These are phyloP conservation scores for Ustilago xerochloae DNA, from an alignment of 1,284 basidiomycete genomes.

Conservation along the genomic window DNA sequence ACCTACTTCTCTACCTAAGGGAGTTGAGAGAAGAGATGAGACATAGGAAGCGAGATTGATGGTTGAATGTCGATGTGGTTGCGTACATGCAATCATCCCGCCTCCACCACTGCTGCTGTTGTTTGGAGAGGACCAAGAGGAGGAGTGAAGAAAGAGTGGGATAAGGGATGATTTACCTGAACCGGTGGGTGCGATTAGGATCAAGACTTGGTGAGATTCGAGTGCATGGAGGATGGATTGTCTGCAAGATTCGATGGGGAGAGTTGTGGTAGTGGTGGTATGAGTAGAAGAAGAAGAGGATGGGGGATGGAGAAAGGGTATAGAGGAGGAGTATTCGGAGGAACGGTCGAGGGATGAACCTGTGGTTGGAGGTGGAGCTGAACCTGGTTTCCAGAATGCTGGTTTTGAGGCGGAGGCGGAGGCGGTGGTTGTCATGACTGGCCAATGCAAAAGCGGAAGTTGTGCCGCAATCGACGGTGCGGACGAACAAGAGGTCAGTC, in stretches of 20 bases:
- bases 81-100: conserved; percentile 68
- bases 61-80: conserved; percentile 68
- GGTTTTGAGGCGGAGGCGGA: not conserved
- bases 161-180: conserved; percentile 73
- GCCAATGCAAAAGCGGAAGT: not conserved
- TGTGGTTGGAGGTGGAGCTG: conserved; percentile 31
- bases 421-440: not conserved
- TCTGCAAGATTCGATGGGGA: conserved; percentile 89
- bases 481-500: too few species aligned
- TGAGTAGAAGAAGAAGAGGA: conserved; percentile 1
- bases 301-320: not conserved
- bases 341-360: conserved; percentile 41
- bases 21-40: conserved; percentile 63
- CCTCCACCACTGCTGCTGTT: too few species aligned
- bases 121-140: conserved; percentile 71
- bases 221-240: conserved; percentile 83
- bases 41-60: conserved; percentile 69
- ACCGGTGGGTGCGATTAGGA: conserved; percentile 72
- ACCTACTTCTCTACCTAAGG: conserved; percentile 82
- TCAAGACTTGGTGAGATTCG: conserved; percentile 83
- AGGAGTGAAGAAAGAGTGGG: conserved; percentile 90
- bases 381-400: conserved; percentile 66
- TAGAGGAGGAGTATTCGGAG: conserved; percentile 1
- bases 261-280: conserved; percentile 28
- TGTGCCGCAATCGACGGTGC: not conserved